Evolutionary conservation across 2,329 filamentous ascomycete genomes (phyloP), one percentile per base, ranked within the genome.

Genomic region (Leptoxyphium fumago): DNA sequence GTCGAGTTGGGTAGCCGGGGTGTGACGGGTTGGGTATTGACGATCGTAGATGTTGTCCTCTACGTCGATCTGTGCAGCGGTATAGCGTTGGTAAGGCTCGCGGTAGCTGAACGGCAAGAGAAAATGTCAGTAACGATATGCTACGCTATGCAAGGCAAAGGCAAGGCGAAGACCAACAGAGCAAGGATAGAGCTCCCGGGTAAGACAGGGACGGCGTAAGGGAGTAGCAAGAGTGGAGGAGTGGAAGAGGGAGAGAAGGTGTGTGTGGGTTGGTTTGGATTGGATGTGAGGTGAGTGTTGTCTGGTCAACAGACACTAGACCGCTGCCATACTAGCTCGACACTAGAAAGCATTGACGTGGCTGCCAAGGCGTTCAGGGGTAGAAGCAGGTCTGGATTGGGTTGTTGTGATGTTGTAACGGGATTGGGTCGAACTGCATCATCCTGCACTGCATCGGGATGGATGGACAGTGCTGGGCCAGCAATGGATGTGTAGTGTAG

Each of bases 11-110:
- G 68, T 64, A 55, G 73, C 65, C 57, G 65, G 61, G 50, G 65
- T 63, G 59, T 68, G 62, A 57, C 66, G 64, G 52, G 64, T 64
- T 47, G 64, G 61, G 61, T 65, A 68, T 51, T 69, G 63, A 51
- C 62, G 63, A 51, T 70, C 67, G 61, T 62, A 63, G 46, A 56
- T 51, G 46, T 57, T 61, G 58, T 70, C 71, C 63, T 83, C 72
- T 60, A 79, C 69, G 66, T 84, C 76, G 64, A 84, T 67, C 62
- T 77, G 75, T 63, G 75, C 72, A 64, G 81, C 75, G 58, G 73
- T 68, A 69, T 77, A 78, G 49, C 68, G 68, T 58, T 65, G 65
- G 64, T 69, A 67, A 52, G 72, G 67, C 61, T 71, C 68, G 59
- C 68, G 70, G 64, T 76, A 76, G 61, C 74, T 78, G 61, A 41